Percentiles rank a stretch among this genome's conserved stretches.
Conservation (phyloP, 768 basidiomycete species). For the Sarcomyxa edulis region DNA sequence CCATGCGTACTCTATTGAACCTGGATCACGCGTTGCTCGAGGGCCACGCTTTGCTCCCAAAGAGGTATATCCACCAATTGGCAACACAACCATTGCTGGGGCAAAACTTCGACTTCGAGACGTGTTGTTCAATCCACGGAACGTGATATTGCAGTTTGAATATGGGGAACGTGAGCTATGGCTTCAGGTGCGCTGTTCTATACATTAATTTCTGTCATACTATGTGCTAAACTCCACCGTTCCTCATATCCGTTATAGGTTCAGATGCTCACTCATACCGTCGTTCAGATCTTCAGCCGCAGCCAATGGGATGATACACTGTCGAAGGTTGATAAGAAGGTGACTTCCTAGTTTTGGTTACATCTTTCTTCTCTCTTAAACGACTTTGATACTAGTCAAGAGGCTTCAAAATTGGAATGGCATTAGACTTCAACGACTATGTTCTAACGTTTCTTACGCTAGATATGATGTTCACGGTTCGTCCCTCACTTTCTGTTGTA, state of each 20-base stretch:
- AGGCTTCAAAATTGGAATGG: constrained; percentile 7
- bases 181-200: constrained; percentile 1
- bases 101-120: not conserved
- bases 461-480: constrained; percentile 6
- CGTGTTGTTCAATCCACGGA: constrained; percentile 3
- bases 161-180: not conserved
- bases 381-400: constrained; percentile 1
- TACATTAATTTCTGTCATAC: no score
- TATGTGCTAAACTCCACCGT: not conserved
- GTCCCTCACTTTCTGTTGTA: not conserved
- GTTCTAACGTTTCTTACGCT: constrained; percentile 6
- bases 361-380: not conserved
- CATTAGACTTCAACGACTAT: constrained; percentile 7
- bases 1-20: not conserved
- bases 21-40: not conserved
- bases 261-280: constrained; percentile 5
- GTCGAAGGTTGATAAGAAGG: not conserved
- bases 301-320: constrained; percentile 1
- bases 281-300: constrained; percentile 1
- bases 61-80: constrained; percentile 3
- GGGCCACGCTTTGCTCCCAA: not conserved
- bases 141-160: constrained; percentile 2
- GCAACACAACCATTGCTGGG: not conserved
- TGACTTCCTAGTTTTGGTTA: not conserved
- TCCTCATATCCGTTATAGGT: not conserved